Conservation (phyloP, 108 stramenopile genomes). For the Cyclotella baltica region DNA sequence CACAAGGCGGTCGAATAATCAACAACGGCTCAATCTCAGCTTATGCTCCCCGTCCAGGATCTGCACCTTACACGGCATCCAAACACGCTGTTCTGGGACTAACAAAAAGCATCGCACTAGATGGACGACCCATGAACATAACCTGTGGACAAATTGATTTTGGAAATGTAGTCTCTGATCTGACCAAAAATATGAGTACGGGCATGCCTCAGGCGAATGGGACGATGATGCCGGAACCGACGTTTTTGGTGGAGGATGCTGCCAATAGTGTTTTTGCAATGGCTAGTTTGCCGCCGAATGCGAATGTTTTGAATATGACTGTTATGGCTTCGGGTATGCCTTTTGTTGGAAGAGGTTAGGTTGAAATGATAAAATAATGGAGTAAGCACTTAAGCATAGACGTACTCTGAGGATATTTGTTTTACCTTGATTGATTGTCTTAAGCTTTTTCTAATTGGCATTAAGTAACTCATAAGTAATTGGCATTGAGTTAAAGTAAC, state of each 20-base stretch:
- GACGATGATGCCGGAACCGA: constrained; percentile 58
- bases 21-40: constrained; percentile 85
- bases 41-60: constrained; percentile 68
- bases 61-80: constrained; percentile 79
- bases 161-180: constrained; percentile 74
- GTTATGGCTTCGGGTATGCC: constrained; percentile 79
- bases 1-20: constrained; percentile 72
- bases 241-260: constrained; percentile 69
- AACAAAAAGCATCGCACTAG: constrained; percentile 73
- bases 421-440: no score
- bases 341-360: constrained; percentile 77
- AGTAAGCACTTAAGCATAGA: no score
- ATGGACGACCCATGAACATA: constrained; percentile 66
- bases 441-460: no score
- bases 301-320: constrained; percentile 80
- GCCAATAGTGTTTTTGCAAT: constrained; percentile 75
- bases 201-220: constrained; percentile 79
- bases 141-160: constrained; percentile 77
- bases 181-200: constrained; percentile 50
- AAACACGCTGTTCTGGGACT: constrained; percentile 80
- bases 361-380: no score
- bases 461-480: no score
- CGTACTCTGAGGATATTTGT: no score
- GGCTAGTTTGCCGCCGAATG: constrained; percentile 69
- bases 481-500: no score